Base-by-base conservation (phyloP, 257 asterid genomes). In the Nicotiana otophora region DNA sequence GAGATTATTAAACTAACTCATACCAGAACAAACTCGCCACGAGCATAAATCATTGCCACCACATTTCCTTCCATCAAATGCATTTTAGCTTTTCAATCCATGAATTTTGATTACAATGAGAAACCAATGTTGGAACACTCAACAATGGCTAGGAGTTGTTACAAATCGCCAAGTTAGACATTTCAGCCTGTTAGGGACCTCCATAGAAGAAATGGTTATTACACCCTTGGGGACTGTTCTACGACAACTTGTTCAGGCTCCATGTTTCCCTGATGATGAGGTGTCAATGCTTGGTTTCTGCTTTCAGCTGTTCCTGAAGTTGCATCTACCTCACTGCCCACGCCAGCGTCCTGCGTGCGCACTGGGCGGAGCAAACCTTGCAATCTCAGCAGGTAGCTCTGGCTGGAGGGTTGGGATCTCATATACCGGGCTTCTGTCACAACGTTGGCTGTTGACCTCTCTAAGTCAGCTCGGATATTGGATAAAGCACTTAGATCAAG, bases 401-500 rank as follows among this genome's bases (percentile, higher is more conserved):
- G 98, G 87, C 95, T 94, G 31, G 95, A 89, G 66, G 98, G 78
- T 90, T 90, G 94, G 81, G 87, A 92, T 81, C 95, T 89, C 30
- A 87, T 89, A 77, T 94, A 96, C 78, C 80, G 92, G 60, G 93
- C 81, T 34, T 96, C 57, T 16, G 97, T 92, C n/a, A 91, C 83
- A 10, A 88, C 88, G 64, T 85, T 85, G 86, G 90, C 55, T 17
- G 93, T 36, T 42, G 90, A 82, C 62, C 95, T 82, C 85, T 88
- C 97, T 6, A 92, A 48, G 66, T 94, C 98, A 8, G 94, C 83
- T 28, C 87, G 97, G 81, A 96, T 91, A 80, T 88, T 93, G 26
- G 98, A 92, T 64, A 94, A 66, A 15, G 99, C 99, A 63, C 98
- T 92, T 26, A 96, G 90, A 84, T 96, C 98, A 17, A 96, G 97